These are phyloP conservation scores for Tribonema minus DNA, from an alignment of 108 stramenopile genomes.

Conservation along the genomic window DNA sequence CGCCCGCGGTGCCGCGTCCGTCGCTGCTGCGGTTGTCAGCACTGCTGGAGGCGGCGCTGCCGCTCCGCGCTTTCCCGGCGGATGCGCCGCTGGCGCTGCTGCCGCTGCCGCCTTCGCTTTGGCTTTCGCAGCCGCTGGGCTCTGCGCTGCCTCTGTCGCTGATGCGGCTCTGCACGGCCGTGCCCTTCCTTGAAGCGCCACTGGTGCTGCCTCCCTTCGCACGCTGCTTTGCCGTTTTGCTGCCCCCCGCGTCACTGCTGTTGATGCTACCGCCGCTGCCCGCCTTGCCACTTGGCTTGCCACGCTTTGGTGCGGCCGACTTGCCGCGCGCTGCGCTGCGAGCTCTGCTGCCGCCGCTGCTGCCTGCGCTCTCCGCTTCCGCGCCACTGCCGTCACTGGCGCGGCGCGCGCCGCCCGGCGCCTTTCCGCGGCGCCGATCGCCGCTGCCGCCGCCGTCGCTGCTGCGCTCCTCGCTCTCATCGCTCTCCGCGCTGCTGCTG, in stretches of 20 bases:
- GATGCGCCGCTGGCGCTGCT: background rate
- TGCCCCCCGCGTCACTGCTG: background rate
- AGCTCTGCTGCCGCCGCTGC: background rate
- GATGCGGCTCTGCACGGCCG: too few relatives aligned
- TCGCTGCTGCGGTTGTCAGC: background rate
- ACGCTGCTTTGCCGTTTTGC: background rate
- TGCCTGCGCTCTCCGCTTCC: background rate
- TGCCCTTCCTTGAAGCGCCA: background rate
- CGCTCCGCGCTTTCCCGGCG: background rate
- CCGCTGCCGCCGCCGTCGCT: background rate
- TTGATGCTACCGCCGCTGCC: too few relatives aligned
- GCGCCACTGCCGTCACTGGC: background rate
- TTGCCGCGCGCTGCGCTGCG: too few relatives aligned
- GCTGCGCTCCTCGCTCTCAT: background rate
- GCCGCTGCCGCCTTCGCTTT: background rate
- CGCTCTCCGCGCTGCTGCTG: background rate
- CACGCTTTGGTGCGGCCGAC: too few relatives aligned
- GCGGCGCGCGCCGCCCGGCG: background rate
- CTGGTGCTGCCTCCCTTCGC: background rate
- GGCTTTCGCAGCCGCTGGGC: background rate
- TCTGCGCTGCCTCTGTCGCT: too few relatives aligned
- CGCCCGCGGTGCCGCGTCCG: too few relatives aligned
- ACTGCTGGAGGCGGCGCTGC: constrained; percentile 1
- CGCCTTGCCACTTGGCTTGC: too few relatives aligned
- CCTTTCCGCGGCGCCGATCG: background rate